Evolutionary conservation across 306 rosid species (phyloP).

Genomic region (Boehmeria nivea): DNA sequence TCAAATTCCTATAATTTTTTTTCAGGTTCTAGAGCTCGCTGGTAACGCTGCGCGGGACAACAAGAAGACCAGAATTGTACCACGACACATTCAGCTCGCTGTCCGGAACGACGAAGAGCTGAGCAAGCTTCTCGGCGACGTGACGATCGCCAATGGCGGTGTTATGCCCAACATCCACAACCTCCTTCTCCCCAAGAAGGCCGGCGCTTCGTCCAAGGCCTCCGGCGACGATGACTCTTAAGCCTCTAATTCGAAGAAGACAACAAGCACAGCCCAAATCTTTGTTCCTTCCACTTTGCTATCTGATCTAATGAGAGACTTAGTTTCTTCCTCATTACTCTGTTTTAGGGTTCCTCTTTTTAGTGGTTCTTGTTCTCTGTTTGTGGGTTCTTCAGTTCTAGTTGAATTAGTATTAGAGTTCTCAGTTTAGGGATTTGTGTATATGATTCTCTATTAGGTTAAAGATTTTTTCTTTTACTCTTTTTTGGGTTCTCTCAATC

Average conservation of each 20-base stretch:
- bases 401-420: slow-evolving; percentile 10
- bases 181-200: slow-evolving; percentile 70
- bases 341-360: not conserved
- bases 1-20: not conserved
- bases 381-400: slow-evolving; percentile 17
- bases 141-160: slow-evolving; percentile 90
- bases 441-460: slow-evolving; percentile 33
- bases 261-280: not conserved
- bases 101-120: slow-evolving; percentile 84
- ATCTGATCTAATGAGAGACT: not conserved
- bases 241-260: not conserved
- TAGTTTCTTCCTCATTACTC: not conserved
- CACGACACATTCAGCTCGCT: slow-evolving; percentile 77
- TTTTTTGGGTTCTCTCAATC: not conserved
- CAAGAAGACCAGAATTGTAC: slow-evolving; percentile 89
- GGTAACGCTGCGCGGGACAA: slow-evolving; percentile 92
- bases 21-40: slow-evolving; percentile 80
- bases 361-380: not conserved
- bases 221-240: slow-evolving; percentile 56
- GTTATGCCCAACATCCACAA: slow-evolving; percentile 96
- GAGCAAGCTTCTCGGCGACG: slow-evolving; percentile 82
- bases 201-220: slow-evolving; percentile 54
- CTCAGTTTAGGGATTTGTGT: slow-evolving; percentile 46
- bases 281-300: not conserved
- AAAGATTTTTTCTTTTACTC: not conserved